Percentiles rank a stretch among this genome's conserved stretches.
Conservation (phyloP, 23 red algal genomes). For the Gracilaria domingensis region DNA sequence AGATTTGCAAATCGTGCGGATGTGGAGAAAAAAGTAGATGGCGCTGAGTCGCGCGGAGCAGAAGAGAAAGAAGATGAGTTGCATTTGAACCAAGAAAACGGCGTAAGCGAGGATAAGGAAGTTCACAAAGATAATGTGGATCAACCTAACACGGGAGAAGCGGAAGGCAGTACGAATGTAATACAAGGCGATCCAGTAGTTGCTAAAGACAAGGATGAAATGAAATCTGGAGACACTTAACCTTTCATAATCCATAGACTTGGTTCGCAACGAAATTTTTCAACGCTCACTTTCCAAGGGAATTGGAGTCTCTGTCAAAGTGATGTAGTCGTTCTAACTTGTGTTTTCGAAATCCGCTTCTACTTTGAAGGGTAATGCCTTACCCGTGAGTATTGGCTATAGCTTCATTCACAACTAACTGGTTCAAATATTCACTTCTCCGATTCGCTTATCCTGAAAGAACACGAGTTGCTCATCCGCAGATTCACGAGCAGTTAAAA, state of each 20-base stretch:
- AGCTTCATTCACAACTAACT: slow-evolving; percentile 12
- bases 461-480: neutral
- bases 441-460: neutral
- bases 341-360: neutral
- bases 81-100: neutral
- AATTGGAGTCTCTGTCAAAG: neutral
- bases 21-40: neutral
- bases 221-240: slow-evolving; percentile 5
- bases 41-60: neutral
- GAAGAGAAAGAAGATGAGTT: neutral
- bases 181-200: neutral
- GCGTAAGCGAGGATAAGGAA: neutral
- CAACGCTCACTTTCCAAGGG: neutral
- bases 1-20: slow-evolving; percentile 11
- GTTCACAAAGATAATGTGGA: neutral
- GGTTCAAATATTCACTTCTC: neutral
- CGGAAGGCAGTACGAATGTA: neutral
- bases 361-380: neutral
- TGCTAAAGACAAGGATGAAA: neutral
- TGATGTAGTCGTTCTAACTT: neutral
- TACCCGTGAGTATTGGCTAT: neutral
- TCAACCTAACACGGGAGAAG: neutral
- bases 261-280: neutral
- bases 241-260: neutral
- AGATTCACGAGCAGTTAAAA: neutral